Base-by-base conservation (phyloP, 2,329 filamentous ascomycete species). In the Talaromyces pinophilus region DNA sequence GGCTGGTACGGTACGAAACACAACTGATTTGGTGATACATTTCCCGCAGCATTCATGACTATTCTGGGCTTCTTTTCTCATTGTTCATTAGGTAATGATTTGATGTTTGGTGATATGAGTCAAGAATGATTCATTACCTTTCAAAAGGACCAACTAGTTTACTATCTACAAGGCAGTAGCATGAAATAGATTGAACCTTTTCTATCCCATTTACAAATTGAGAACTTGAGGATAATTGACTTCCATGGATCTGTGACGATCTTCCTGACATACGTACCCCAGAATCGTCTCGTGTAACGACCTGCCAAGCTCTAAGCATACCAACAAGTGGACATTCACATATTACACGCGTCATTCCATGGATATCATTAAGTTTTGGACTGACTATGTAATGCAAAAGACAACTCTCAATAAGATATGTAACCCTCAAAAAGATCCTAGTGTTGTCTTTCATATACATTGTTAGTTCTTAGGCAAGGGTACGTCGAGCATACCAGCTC, bases 231-330 rank as follows among this genome's bases (percentile, higher is more conserved):
- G 33, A 25, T 8, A 8, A 38, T 15, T 13, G 28, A 25, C 2
- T 40, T 22, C 30, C 10, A 40, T 22, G 33, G 54, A 38, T 40
- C 54, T 25, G 13, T 33, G 33, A 10, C 5, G 4, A 33, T 33
- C 28, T 54, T 54, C 28, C 17, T 19, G 7, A 33, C 1, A 33
- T 30, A 40, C n/a, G 46, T 52, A 62, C 61, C 61, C 61, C 61
- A 44, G 61, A 54, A 52, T 55, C 52, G n/a, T 54, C 33, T 30
- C 60, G 61, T 63, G 33, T 63, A 42, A 63, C 35, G n/a, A 13
- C 35, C 35, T 42, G 61, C 61, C 61, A 63, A 63, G 48, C 46
- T 55, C 35, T 11, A 22, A 19, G 30, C 48, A 55, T 62, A 44
- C 61, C 61, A 22, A 40, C 35, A 19, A 30, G 61, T 63, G 61